phyloP scores from a whole-genome alignment of 176 grass and related monocot species.

The Musa beccarii region DNA sequence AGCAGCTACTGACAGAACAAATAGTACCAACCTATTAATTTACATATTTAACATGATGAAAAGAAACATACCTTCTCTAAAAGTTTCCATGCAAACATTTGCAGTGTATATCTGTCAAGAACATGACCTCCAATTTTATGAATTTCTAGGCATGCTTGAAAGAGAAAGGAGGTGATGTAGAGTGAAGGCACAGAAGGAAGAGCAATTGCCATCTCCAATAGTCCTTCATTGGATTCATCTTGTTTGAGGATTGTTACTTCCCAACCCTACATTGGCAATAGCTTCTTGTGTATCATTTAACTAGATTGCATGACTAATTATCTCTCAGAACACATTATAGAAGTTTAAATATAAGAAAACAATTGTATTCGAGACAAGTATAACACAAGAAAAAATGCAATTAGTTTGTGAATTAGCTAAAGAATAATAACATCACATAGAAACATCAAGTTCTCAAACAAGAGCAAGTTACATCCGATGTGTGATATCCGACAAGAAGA shows the following conservation, averaged over 20 bases:
- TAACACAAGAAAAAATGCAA: neutral
- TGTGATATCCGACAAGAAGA: neutral
- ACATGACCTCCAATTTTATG: constrained; percentile 97
- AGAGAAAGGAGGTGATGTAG: constrained; percentile 87
- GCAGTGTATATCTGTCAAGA: constrained; percentile 69
- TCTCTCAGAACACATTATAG: neutral
- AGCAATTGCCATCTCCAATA: constrained; percentile 76
- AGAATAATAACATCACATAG: neutral
- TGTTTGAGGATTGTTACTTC: constrained; percentile 94
- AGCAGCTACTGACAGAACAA: neutral
- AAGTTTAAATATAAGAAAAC: constrained; percentile 3
- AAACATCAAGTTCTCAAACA: neutral
- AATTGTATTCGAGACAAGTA: neutral
- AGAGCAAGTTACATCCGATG: neutral
- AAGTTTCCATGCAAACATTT: constrained; percentile 80
- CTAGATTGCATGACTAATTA: neutral
- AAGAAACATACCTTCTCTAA: constrained; percentile 61
- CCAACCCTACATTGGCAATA: constrained; percentile 58
- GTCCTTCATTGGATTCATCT: constrained; percentile 64
- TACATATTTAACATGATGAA: neutral
- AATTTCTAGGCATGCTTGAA: constrained; percentile 91
- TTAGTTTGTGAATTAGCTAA: neutral
- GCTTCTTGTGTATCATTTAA: neutral
- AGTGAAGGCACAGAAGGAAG: constrained; percentile 98
- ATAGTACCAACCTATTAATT: neutral